A percentile compares a stretch with the other conserved stretches of the same genome.
Conservation (phyloP, 371 early-diverging fungal genomes). For the Choanephora cucurbitarum region DNA sequence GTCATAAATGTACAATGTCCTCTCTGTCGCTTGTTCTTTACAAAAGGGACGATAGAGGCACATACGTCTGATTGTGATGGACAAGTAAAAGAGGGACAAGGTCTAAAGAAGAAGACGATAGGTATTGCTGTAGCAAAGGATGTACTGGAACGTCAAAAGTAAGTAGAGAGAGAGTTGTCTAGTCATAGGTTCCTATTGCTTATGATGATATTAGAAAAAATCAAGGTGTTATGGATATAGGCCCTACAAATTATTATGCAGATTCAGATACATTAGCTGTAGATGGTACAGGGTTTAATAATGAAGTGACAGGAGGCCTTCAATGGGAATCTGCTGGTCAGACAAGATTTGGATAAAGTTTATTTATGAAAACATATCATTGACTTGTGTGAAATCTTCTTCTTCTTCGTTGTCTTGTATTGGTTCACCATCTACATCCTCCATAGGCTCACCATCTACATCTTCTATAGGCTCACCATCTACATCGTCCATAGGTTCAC, state of each 20-base stretch:
- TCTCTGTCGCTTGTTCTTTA: slow-evolving; percentile 5
- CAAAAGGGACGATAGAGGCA: neutral
- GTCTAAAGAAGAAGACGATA: slow-evolving; percentile 8
- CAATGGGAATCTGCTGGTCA: slow-evolving; percentile 18
- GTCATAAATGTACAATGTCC: slow-evolving; percentile 9
- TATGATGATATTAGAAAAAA: slow-evolving; percentile 9
- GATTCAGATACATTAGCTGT: slow-evolving; percentile 11
- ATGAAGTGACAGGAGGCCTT: slow-evolving; percentile 8
- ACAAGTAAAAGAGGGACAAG: neutral
- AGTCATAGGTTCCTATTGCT: neutral
- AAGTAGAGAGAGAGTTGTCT: neutral
- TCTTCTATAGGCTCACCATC: slow-evolving; percentile 26
- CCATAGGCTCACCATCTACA: slow-evolving; percentile 22
- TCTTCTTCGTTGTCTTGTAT: slow-evolving; percentile 40
- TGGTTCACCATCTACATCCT: slow-evolving; percentile 53
- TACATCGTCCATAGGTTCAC: slow-evolving; percentile 17
- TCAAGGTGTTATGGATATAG: slow-evolving; percentile 1
- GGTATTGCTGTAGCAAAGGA: slow-evolving; percentile 4
- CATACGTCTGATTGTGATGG: slow-evolving; percentile 11
- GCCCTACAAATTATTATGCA: slow-evolving; percentile 17
- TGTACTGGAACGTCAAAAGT: slow-evolving; percentile 12
- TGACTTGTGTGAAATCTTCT: slow-evolving; percentile 33
- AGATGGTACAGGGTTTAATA: slow-evolving; percentile 11
- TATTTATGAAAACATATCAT: neutral
- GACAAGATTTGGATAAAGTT: slow-evolving; percentile 11